Percentiles rank a stretch among this genome's conserved stretches.
These are phyloP conservation scores for Pascua guehoae DNA, from an alignment of 1,284 basidiomycete species.

Conservation along the genomic window DNA sequence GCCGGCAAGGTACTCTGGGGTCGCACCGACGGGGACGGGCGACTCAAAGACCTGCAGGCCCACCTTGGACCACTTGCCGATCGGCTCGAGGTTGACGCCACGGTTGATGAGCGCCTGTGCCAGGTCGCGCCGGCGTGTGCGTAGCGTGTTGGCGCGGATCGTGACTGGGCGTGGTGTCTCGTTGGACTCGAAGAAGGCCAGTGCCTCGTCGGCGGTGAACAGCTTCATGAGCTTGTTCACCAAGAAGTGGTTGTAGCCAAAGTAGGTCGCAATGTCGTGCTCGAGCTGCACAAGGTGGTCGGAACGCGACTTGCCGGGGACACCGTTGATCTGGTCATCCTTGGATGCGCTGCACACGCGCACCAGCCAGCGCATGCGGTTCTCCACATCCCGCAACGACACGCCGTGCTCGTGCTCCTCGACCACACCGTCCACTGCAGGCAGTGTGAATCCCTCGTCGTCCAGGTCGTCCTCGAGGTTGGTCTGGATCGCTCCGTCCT, in stretches of 20 bases:
- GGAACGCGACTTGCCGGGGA: slow-evolving; percentile 68
- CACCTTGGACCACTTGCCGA: slow-evolving; percentile 98
- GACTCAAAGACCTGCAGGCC: slow-evolving; percentile 98
- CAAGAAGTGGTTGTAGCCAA: slow-evolving; percentile 96
- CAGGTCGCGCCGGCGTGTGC: slow-evolving; percentile 87
- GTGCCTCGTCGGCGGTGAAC: slow-evolving; percentile 90
- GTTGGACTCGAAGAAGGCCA: slow-evolving; percentile 98
- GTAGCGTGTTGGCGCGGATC: slow-evolving; percentile 95
- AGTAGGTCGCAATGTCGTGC: slow-evolving; percentile 86
- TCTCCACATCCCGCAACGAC: slow-evolving; percentile 76
- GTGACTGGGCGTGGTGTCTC: slow-evolving; percentile 95
- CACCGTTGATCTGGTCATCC: slow-evolving; percentile 59
- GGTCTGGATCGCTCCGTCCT: slow-evolving; percentile 50
- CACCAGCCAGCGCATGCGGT: slow-evolving; percentile 83
- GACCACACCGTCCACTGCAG: slow-evolving; percentile 74
- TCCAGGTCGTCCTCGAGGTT: slow-evolving; percentile 58
- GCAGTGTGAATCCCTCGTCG: slow-evolving; percentile 70
- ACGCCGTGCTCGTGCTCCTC: slow-evolving; percentile 68
- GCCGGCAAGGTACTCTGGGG: slow-evolving; percentile 96
- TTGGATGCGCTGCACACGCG: slow-evolving; percentile 67
- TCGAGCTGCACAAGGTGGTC: slow-evolving; percentile 89
- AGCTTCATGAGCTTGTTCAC: slow-evolving; percentile 91
- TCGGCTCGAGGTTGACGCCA: slow-evolving; percentile 93
- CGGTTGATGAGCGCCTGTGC: slow-evolving; percentile 93
- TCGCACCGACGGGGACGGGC: slow-evolving; percentile 90